Evolutionary conservation across 2,329 filamentous ascomycete genomes (phyloP).

Genomic region (Massarina eburnea): DNA sequence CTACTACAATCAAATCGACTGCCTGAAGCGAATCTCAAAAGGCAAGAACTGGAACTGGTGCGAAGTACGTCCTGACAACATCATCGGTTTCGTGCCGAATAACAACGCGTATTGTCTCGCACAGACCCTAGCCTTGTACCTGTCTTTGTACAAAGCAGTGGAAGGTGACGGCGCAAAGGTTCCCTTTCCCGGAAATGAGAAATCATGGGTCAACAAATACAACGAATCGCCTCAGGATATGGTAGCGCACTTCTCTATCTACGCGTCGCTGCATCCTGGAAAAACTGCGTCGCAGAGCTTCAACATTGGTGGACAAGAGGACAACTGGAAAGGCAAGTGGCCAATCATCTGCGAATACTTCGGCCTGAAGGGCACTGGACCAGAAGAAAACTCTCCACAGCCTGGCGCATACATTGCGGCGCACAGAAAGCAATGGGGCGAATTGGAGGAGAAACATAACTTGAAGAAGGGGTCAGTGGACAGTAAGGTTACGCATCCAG

Average conservation of each 20-base stretch:
- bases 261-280: constrained; percentile 46
- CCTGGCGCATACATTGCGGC: constrained; percentile 31
- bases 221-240: constrained; percentile 47
- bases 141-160: constrained; percentile 40
- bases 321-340: constrained; percentile 50
- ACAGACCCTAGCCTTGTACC: constrained; percentile 42
- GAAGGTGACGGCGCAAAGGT: constrained; percentile 44
- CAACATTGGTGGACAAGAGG: constrained; percentile 47
- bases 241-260: constrained; percentile 47
- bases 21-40: constrained; percentile 38
- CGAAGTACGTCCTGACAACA: constrained; percentile 46
- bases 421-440: constrained; percentile 31
- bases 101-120: constrained; percentile 45
- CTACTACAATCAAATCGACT: constrained; percentile 48
- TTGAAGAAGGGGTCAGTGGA: constrained; percentile 45
- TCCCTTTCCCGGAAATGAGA: constrained; percentile 43
- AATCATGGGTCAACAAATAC: constrained; percentile 43
- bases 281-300: constrained; percentile 43
- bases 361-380: constrained; percentile 46
- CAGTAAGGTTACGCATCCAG: constrained; percentile 46
- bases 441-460: constrained; percentile 27
- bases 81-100: constrained; percentile 47
- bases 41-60: constrained; percentile 46
- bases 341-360: constrained; percentile 51
- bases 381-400: constrained; percentile 28